phyloP scores from a whole-genome alignment of 208 protist species.

The Novymonas esmeraldas region DNA sequence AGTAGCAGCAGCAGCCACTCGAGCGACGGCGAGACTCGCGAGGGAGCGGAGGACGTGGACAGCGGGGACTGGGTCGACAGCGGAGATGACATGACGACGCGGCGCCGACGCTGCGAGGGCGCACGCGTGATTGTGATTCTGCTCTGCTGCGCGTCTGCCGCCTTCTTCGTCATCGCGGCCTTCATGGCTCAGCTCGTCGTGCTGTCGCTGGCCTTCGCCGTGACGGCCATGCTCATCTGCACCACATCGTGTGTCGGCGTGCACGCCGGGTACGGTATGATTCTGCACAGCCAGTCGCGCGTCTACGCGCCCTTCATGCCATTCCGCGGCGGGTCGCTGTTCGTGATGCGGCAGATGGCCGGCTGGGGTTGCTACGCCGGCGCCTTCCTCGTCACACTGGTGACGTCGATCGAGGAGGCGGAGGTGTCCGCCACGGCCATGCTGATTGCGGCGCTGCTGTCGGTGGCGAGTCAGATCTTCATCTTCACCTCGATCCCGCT shows the following conservation, averaged over 20 bases:
- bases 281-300: conserved; percentile 42
- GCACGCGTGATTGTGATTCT: conserved; percentile 66
- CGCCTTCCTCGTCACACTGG: conserved; percentile 62
- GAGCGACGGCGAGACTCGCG: background rate
- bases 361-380: conserved; percentile 66
- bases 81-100: conserved; percentile 4
- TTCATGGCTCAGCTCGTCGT: conserved; percentile 46
- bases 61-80: conserved; percentile 7
- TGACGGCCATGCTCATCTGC: conserved; percentile 54
- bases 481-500: conserved; percentile 67
- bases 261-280: conserved; percentile 73
- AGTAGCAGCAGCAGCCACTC: conserved; percentile 1
- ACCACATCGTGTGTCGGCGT: conserved; percentile 65
- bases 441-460: conserved; percentile 52
- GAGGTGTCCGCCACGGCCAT: conserved; percentile 42
- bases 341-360: conserved; percentile 58
- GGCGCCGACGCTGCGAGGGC: conserved; percentile 32
- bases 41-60: background rate
- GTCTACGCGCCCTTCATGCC: conserved; percentile 73
- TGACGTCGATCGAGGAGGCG: conserved; percentile 49
- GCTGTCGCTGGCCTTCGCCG: conserved; percentile 51
- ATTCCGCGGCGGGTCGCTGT: conserved; percentile 70
- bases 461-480: conserved; percentile 57
- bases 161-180: conserved; percentile 65
- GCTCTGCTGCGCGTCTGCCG: conserved; percentile 54